Conservation (phyloP, 331 rosid species). For the Pyrus hybrid region DNA sequence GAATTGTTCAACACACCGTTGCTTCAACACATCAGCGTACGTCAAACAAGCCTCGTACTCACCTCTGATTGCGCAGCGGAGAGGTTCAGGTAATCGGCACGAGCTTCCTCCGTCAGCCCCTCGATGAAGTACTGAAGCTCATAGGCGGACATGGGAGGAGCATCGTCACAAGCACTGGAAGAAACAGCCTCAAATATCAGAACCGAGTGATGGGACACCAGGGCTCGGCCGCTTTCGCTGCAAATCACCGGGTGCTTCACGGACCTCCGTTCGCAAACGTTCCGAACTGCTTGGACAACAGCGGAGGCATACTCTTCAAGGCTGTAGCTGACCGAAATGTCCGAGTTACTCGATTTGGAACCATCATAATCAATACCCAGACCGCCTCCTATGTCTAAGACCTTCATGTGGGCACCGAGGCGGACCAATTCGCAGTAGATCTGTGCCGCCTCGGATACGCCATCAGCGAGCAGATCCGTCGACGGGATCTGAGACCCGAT, state of each 20-base stretch:
- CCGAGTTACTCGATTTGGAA: conserved; percentile 69
- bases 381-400: conserved; percentile 93
- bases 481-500: conserved; percentile 97
- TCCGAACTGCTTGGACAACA: conserved; percentile 48
- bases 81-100: conserved; percentile 38
- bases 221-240: conserved; percentile 83
- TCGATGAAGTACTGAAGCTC: conserved; percentile 47
- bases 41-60: conserved; percentile 49
- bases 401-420: conserved; percentile 76
- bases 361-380: conserved; percentile 92
- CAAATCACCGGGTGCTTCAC: conserved; percentile 65
- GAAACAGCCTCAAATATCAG: conserved; percentile 65
- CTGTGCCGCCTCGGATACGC: conserved; percentile 89
- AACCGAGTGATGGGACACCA: conserved; percentile 77
- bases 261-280: conserved; percentile 51
- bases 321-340: conserved; percentile 62
- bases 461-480: conserved; percentile 63
- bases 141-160: conserved; percentile 27
- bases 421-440: conserved; percentile 85
- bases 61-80: conserved; percentile 42
- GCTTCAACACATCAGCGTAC: conserved; percentile 60
- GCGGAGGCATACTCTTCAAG: conserved; percentile 74
- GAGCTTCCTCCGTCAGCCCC: conserved; percentile 59
- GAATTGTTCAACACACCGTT: conserved; percentile 60
- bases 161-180: conserved; percentile 15